These are phyloP conservation scores for Malus hybrid DNA, from an alignment of 331 rosid genomes.

Conservation along the genomic window DNA sequence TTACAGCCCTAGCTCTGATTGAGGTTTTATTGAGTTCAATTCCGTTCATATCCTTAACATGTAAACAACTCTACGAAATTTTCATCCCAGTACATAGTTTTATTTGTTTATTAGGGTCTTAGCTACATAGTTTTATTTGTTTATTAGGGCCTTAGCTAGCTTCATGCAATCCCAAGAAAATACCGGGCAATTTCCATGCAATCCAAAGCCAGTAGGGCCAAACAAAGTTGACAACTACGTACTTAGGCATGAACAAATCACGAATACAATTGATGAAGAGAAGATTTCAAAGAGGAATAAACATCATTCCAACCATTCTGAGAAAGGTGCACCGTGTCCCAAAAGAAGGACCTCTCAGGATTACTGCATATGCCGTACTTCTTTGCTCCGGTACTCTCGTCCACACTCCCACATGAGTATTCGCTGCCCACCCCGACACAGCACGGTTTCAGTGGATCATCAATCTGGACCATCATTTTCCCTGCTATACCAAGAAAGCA, in stretches of 20 bases:
- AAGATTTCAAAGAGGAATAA: constrained; percentile 7
- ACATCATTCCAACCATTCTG: constrained; percentile 24
- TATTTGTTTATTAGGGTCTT: no score
- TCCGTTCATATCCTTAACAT: no score
- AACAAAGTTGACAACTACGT: not conserved
- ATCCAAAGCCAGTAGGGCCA: no score
- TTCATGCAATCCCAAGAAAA: no score
- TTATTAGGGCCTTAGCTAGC: no score
- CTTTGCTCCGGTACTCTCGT: constrained; percentile 11
- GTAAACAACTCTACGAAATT: no score
- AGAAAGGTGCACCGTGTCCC: constrained; percentile 35
- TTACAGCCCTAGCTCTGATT: no score
- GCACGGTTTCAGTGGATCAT: constrained; percentile 21
- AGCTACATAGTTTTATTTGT: no score
- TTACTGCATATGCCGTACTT: constrained; percentile 22
- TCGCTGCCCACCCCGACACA: constrained; percentile 22
- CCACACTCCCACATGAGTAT: constrained; percentile 21
- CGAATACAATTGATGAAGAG: not conserved
- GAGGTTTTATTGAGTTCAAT: no score
- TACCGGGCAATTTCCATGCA: no score
- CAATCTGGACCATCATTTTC: not conserved
- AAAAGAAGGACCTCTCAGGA: constrained; percentile 20
- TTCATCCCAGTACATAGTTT: no score
- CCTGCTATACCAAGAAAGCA: not conserved
- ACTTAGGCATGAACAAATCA: not conserved